A percentile compares a stretch with the other conserved stretches of the same genome.
Conservation (phyloP, 2,329 filamentous ascomycete genomes). For the Pyrenophora graminea region DNA sequence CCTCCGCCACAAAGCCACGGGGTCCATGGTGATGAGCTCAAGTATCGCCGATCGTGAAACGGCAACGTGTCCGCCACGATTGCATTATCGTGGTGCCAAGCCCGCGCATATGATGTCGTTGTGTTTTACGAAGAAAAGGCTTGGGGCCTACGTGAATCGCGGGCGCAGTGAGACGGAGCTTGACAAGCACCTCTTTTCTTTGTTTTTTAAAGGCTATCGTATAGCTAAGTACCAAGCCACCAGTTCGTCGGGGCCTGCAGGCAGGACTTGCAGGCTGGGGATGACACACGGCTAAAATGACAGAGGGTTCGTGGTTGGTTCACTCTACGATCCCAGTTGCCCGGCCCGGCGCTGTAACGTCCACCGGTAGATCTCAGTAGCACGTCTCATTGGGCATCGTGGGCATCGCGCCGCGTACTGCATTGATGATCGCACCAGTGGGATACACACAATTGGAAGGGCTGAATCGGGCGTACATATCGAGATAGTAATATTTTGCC, state of each 20-base stretch:
- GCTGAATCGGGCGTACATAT: slow-evolving; percentile 5
- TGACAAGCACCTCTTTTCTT: not conserved
- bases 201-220: not conserved
- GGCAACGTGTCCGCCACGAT: too few relatives aligned
- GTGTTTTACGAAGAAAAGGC: too few relatives aligned
- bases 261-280: not conserved
- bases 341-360: slow-evolving; percentile 9
- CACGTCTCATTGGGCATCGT: slow-evolving; percentile 4
- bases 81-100: too few relatives aligned
- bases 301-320: slow-evolving; percentile 4
- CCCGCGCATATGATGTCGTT: too few relatives aligned
- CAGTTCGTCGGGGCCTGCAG: not conserved
- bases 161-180: too few relatives aligned
- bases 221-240: not conserved
- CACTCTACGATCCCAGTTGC: slow-evolving; percentile 6
- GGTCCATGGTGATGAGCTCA: too few relatives aligned
- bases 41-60: too few relatives aligned
- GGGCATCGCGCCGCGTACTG: not conserved
- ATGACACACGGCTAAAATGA: slow-evolving; percentile 8
- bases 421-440: slow-evolving; percentile 1
- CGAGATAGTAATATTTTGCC: slow-evolving; percentile 4
- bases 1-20: too few relatives aligned
- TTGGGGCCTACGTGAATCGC: too few relatives aligned
- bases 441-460: slow-evolving; percentile 4
- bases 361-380: slow-evolving; percentile 13